A percentile compares a stretch with the other conserved stretches of the same genome.
phyloP scores from a whole-genome alignment of 305 asterid species.

The Fraxinus latifolia region DNA sequence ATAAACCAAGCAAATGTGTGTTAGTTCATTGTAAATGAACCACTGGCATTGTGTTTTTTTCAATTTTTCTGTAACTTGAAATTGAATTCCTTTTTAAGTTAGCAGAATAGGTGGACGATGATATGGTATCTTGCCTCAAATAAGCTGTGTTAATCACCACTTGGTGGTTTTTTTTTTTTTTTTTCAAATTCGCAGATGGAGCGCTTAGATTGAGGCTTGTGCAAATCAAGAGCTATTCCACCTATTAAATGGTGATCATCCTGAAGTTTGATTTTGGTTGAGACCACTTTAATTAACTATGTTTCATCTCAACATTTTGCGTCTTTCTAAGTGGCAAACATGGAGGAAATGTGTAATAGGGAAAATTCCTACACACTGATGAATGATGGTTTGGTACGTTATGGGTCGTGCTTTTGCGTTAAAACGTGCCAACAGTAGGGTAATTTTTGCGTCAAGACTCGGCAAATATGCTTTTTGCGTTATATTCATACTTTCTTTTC shows the following conservation, averaged over 20 bases:
- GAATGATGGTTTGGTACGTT: background rate
- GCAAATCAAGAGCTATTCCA: background rate
- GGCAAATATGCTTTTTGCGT: background rate
- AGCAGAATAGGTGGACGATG: background rate
- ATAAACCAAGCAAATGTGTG: background rate
- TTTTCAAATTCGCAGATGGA: constrained; percentile 35
- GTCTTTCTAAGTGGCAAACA: background rate
- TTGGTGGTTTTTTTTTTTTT: background rate
- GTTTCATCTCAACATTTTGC: background rate
- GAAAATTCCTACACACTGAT: background rate
- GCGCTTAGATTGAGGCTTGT: constrained; percentile 35
- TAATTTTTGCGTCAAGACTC: background rate
- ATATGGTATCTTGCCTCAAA: background rate
- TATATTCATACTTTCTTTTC: background rate
- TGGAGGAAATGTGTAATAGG: background rate
- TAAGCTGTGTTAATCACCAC: background rate
- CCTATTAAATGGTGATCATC: background rate
- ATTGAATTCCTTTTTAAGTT: background rate
- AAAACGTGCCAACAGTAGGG: background rate
- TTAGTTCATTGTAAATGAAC: background rate
- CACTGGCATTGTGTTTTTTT: background rate
- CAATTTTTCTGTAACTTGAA: background rate
- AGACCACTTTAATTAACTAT: background rate
- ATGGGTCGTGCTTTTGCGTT: background rate
- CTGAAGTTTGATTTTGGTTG: constrained; percentile 5